These are phyloP conservation scores for Aspergillus versicolor DNA, from an alignment of 2,329 filamentous ascomycete genomes.

Conservation along the genomic window DNA sequence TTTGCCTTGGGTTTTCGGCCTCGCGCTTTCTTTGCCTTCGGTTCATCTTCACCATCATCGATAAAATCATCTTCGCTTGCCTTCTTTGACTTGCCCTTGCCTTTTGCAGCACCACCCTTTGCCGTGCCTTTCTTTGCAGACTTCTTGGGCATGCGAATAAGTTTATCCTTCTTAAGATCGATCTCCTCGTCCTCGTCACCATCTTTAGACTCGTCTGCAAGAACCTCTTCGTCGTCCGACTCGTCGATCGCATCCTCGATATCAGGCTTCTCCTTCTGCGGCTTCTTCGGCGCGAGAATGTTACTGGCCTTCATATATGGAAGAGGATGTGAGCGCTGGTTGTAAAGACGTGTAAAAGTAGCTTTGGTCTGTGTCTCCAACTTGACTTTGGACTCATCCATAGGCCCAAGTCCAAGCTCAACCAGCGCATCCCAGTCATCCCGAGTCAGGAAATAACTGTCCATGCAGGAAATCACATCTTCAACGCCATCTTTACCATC, in stretches of 20 bases:
- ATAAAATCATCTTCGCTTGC: constrained; percentile 27
- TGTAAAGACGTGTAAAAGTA: constrained; percentile 89
- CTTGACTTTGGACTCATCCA: constrained; percentile 71
- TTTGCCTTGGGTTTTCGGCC: constrained; percentile 32
- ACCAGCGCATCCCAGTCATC: constrained; percentile 93
- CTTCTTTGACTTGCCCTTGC: constrained; percentile 50
- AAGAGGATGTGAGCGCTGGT: constrained; percentile 78
- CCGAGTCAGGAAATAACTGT: constrained; percentile 90
- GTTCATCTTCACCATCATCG: constrained; percentile 44
- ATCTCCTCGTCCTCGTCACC: constrained; percentile 72
- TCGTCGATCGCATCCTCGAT: constrained; percentile 95
- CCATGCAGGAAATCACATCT: constrained; percentile 91
- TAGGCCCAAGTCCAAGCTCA: constrained; percentile 84
- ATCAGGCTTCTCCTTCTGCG: constrained; percentile 76
- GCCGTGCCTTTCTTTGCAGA: constrained; percentile 38
- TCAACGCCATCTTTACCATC: constrained; percentile 81
- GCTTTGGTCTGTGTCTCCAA: constrained; percentile 85
- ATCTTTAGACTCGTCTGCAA: constrained; percentile 54
- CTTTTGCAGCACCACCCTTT: constrained; percentile 36
- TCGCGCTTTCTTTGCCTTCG: constrained; percentile 53
- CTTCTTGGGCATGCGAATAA: constrained; percentile 88
- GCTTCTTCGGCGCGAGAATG: constrained; percentile 69
- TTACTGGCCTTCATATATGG: constrained; percentile 94
- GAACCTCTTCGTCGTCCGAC: constrained; percentile 69
- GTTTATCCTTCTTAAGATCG: constrained; percentile 94